phyloP scores from a whole-genome alignment of 495 filamentous ascomycete species.

The Neurospora sp. region DNA sequence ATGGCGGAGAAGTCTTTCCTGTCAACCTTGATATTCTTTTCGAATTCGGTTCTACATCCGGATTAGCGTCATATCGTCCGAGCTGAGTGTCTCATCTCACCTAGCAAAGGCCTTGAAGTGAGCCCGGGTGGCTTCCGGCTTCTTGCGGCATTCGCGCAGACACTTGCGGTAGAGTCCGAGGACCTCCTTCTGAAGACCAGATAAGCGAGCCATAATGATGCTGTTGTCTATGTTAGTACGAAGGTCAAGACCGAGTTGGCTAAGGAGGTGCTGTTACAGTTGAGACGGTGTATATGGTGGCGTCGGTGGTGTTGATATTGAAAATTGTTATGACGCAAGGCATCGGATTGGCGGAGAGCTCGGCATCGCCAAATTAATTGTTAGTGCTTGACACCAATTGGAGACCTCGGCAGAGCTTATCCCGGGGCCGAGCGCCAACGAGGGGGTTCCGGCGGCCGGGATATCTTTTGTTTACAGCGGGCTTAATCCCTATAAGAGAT shows the following conservation, averaged over 20 bases:
- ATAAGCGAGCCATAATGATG: conserved; percentile 37
- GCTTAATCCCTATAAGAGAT: not conserved
- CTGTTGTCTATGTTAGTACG: not conserved
- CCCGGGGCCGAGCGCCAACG: not conserved
- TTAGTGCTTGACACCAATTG: not conserved
- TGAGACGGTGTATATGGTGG: not conserved
- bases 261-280: not conserved
- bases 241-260: not conserved
- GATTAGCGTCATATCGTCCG: conserved; percentile 1
- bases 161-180: conserved; percentile 78
- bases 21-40: conserved; percentile 55
- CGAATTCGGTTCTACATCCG: conserved; percentile 58
- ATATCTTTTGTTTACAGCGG: not conserved
- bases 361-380: not conserved
- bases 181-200: conserved; percentile 87
- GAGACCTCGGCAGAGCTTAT: not conserved
- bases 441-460: not conserved
- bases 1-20: conserved; percentile 85
- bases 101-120: conserved; percentile 34
- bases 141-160: conserved; percentile 67
- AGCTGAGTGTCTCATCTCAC: conserved; percentile 6
- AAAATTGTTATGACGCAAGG: not conserved
- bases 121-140: conserved; percentile 46
- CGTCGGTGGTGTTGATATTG: not conserved
- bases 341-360: not conserved